phyloP scores from a whole-genome alignment of 2,329 filamentous ascomycete species.

The Aspergillus tamarii region DNA sequence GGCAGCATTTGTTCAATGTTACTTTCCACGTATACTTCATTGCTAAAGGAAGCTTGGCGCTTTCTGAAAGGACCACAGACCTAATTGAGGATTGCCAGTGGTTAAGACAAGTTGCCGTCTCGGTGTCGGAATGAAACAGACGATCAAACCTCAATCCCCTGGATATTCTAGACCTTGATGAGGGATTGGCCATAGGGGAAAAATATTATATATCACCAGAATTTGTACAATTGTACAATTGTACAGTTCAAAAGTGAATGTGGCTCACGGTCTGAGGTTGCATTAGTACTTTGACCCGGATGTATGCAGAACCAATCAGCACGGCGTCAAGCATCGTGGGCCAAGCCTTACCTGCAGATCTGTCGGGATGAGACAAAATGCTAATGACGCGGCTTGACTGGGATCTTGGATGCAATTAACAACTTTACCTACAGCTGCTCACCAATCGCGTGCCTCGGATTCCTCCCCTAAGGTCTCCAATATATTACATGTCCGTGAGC shows the following conservation, averaged over 20 bases:
- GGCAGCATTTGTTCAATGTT: not conserved
- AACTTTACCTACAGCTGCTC: not conserved
- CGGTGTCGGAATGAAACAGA: not conserved
- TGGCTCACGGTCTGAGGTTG: not conserved
- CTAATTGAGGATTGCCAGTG: not conserved
- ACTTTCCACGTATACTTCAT: not conserved
- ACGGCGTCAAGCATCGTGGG: not conserved
- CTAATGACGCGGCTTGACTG: conserved; percentile 3
- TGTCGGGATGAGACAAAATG: not conserved
- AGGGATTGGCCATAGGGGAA: not conserved
- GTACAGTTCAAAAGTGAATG: not conserved
- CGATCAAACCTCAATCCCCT: not conserved
- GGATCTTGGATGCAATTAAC: not conserved
- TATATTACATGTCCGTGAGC: not conserved
- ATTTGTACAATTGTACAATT: not conserved
- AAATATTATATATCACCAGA: not conserved
- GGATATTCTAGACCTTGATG: no score
- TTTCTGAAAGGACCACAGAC: not conserved
- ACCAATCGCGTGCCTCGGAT: not conserved
- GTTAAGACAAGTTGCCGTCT: not conserved
- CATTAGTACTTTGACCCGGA: not conserved
- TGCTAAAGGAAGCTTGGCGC: not conserved
- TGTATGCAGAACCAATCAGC: not conserved
- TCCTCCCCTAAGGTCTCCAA: not conserved
- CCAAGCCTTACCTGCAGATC: conserved; percentile 6